Evolutionary conservation across 805 yeast species (phyloP).

Genomic region (Pichia exigua): DNA sequence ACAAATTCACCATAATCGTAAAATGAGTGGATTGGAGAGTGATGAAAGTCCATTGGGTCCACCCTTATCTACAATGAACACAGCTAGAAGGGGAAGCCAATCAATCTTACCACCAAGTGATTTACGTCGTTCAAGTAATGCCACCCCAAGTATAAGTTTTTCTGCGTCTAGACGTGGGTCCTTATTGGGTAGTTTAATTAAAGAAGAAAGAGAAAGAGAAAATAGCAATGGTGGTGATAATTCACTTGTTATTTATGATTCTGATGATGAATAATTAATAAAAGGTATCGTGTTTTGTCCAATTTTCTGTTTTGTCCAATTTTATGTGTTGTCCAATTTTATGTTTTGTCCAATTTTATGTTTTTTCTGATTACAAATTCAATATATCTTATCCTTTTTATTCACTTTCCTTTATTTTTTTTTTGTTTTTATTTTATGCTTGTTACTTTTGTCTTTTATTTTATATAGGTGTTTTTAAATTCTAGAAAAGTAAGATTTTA

Average conservation of each 20-base stretch:
- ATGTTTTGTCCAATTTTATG: no score
- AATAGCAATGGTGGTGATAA: constrained; percentile 8
- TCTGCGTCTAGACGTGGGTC: constrained; percentile 14
- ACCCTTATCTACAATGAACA: not conserved
- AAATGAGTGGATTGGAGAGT: not conserved
- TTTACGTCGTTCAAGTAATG: constrained; percentile 4
- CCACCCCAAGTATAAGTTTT: constrained; percentile 4
- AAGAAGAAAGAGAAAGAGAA: constrained; percentile 5
- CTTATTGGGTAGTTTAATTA: constrained; percentile 8
- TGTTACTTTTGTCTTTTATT: not conserved
- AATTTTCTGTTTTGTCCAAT: no score
- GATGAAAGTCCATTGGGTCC: not conserved
- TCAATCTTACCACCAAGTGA: constrained; percentile 10
- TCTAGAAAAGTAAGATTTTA: not conserved
- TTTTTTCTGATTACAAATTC: not conserved
- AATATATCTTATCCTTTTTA: not conserved
- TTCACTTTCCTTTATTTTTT: not conserved
- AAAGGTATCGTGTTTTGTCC: no score
- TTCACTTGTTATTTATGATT: constrained; percentile 12
- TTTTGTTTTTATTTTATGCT: not conserved
- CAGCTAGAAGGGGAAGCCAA: constrained; percentile 8
- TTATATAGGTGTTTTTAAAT: not conserved
- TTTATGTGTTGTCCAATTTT: no score
- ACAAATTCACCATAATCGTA: not conserved
- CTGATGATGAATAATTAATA: constrained; percentile 15